A percentile compares a stretch with the other conserved stretches of the same genome.
These are phyloP conservation scores for Myxozyma neotropica DNA, from an alignment of 805 yeast species.

Conservation along the genomic window DNA sequence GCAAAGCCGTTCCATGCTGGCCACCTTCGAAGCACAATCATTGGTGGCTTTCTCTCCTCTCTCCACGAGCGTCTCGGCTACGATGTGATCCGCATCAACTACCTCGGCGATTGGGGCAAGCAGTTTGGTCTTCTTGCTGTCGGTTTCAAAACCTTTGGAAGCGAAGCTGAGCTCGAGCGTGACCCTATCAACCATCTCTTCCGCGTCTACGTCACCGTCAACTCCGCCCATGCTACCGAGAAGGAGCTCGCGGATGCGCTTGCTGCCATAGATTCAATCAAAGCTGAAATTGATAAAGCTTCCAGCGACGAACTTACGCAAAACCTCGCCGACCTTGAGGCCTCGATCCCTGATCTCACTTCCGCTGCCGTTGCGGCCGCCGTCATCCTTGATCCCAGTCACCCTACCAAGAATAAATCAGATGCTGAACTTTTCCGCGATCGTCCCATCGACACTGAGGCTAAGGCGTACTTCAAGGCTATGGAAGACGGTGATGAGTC, in stretches of 20 bases:
- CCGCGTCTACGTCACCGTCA: constrained; percentile 87
- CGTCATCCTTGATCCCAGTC: constrained; percentile 16
- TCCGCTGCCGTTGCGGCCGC: constrained; percentile 4
- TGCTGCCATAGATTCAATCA: constrained; percentile 51
- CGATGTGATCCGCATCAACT: constrained; percentile 90
- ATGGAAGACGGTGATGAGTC: constrained; percentile 93
- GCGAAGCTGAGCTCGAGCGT: constrained; percentile 63
- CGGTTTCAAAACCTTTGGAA: constrained; percentile 85
- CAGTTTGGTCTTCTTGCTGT: constrained; percentile 96
- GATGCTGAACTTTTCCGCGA: constrained; percentile 21
- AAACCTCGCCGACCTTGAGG: constrained; percentile 3
- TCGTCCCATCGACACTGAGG: constrained; percentile 69
- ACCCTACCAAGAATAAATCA: constrained; percentile 1
- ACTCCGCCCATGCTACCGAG: constrained; percentile 71
- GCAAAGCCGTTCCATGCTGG: constrained; percentile 99
- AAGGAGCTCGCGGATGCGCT: constrained; percentile 53
- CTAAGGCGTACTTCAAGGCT: constrained; percentile 80
- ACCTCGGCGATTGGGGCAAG: constrained; percentile 99
- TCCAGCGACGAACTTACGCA: constrained; percentile 30
- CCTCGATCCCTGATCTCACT: background rate
- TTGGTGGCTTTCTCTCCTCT: constrained; percentile 93
- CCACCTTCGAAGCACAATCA: constrained; percentile 94
- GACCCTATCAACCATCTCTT: constrained; percentile 95
- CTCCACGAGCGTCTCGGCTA: constrained; percentile 89
- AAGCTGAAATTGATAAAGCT: constrained; percentile 15